These are phyloP conservation scores for Blumeriella jaapii DNA, from an alignment of 2,329 filamentous ascomycete species.

Conservation along the genomic window DNA sequence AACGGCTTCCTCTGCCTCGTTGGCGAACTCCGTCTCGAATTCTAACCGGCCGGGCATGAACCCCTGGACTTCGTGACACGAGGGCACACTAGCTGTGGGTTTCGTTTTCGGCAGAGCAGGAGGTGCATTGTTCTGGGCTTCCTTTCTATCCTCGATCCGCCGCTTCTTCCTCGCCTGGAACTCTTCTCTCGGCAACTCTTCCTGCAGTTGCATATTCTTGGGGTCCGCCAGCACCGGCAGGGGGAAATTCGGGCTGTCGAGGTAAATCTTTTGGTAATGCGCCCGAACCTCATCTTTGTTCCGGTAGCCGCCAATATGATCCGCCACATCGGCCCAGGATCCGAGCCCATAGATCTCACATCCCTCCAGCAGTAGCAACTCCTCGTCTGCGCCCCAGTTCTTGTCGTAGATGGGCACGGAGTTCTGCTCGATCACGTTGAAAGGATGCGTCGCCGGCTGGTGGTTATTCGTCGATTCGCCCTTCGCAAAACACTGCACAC, in stretches of 20 bases:
- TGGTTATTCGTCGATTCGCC: constrained; percentile 74
- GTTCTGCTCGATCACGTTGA: constrained; percentile 93
- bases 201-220: constrained; percentile 64
- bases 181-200: constrained; percentile 75
- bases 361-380: constrained; percentile 84
- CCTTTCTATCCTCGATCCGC: constrained; percentile 83
- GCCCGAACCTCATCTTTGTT: constrained; percentile 92
- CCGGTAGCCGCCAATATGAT: constrained; percentile 92
- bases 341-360: constrained; percentile 93
- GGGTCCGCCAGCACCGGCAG: constrained; percentile 79
- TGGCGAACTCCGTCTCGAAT: constrained; percentile 95
- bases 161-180: constrained; percentile 90
- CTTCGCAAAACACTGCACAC: constrained; percentile 84
- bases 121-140: constrained; percentile 72
- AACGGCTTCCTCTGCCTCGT: constrained; percentile 95
- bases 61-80: constrained; percentile 95
- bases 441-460: constrained; percentile 76
- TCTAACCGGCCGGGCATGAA: constrained; percentile 97
- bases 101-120: constrained; percentile 86
- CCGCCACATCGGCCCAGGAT: constrained; percentile 95
- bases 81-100: constrained; percentile 86
- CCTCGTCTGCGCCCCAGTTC: constrained; percentile 96
- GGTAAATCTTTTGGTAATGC: constrained; percentile 82
- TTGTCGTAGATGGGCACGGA: constrained; percentile 92
- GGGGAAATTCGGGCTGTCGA: constrained; percentile 75